Base-by-base conservation (phyloP, 345 rosid species). In the Moringa oleifera region DNA sequence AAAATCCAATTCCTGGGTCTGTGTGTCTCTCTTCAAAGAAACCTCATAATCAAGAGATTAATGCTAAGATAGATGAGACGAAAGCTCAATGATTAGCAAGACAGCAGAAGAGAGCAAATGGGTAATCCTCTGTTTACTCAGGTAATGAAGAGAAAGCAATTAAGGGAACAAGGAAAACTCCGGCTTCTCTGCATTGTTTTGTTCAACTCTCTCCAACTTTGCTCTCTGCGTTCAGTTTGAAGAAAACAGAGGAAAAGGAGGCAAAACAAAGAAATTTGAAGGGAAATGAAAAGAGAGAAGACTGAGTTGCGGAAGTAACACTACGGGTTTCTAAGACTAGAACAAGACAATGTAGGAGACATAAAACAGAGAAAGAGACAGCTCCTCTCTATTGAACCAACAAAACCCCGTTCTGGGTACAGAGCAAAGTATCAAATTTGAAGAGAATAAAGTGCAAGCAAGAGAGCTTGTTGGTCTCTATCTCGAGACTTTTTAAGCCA, bases 291-390 rank as follows among this genome's bases (percentile, higher is more conserved):
- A 60, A 62, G 41, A 56, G 59, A 67, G 20, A 61, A 46, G 22
- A 25, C 51, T 68, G 73, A 76, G 61, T 81, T 66, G 80, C 66
- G 71, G 82, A 72, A 81, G 73, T 55, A 65, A 71, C 63, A 71
- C 36, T n/a, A n/a, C n/a, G n/a, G 76, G 83, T 80, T 74, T 80
- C 67, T 64, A 72, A 53, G 74, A 53, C 71, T 53, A 67, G 55
- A 77, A 83, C 73, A 75, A 74, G 85, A 82, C 90, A 86, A 81
- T 84, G 86, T 62, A 75, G 61, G 75, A n/a, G n/a, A n/a, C n/a
- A n/a, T n/a, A n/a, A n/a, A n/a, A n/a, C n/a, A n/a, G 60, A 71
- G 36, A 59, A 23, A 49, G 49, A 61, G 17, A 62, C 23, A 58
- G 65, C 54, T 57, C 23, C 54, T 67, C 31, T 18, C 28, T 60